A percentile compares a stretch with the other conserved stretches of the same genome.
phyloP scores from a whole-genome alignment of 306 rosid species.

The Biancaea sappan region DNA sequence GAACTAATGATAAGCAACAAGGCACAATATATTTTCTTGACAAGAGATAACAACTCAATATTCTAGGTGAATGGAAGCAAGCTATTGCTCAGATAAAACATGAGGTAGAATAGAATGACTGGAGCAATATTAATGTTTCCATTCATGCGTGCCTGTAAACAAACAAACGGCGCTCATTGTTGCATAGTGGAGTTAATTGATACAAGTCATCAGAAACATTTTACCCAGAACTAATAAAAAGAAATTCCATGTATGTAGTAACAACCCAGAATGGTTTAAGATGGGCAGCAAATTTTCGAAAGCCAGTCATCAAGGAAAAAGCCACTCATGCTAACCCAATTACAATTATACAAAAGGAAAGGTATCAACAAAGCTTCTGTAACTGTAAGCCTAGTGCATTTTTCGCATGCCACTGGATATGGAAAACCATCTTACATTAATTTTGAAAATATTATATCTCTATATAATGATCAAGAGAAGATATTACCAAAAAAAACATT shows the following conservation, averaged over 20 bases:
- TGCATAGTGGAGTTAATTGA: conserved; percentile 27
- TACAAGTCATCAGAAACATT: neutral
- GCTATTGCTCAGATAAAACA: conserved; percentile 9
- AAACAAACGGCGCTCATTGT: conserved; percentile 16
- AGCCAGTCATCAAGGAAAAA: neutral
- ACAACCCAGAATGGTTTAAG: conserved; percentile 15
- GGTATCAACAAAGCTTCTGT: neutral
- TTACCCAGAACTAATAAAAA: neutral
- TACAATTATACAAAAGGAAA: conserved; percentile 10
- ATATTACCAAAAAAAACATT: neutral
- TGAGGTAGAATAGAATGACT: neutral
- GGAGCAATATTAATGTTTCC: neutral
- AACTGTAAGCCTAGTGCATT: neutral
- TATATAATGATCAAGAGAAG: neutral
- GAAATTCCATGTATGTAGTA: neutral
- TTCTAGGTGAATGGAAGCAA: neutral
- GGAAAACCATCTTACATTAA: neutral
- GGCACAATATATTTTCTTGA: neutral
- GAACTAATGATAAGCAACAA: conserved; percentile 36
- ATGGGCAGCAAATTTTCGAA: neutral
- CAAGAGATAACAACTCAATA: neutral
- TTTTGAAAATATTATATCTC: neutral
- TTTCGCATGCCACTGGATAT: conserved; percentile 10
- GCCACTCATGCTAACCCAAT: neutral
- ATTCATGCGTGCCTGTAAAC: neutral